Conservation (phyloP, 2,329 filamentous ascomycete species). For the Trichoderma pleuroti region DNA sequence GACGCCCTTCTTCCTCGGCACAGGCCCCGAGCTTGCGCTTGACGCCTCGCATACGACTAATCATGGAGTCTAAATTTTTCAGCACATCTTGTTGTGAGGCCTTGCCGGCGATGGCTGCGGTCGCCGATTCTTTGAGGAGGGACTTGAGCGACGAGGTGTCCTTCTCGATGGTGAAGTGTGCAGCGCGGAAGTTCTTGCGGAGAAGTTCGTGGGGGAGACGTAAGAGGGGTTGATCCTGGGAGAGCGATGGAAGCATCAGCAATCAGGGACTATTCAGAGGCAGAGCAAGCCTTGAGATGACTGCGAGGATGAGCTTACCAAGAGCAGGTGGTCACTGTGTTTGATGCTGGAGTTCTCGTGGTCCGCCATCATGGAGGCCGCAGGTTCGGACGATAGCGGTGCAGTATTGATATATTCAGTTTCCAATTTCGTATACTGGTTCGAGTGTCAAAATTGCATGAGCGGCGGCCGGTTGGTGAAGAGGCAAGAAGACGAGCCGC, state of each 20-base stretch:
- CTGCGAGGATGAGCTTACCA: slow-evolving; percentile 44
- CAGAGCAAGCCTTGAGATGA: not conserved
- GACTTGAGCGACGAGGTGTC: slow-evolving; percentile 62
- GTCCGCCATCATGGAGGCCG: slow-evolving; percentile 49
- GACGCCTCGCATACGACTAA: slow-evolving; percentile 76
- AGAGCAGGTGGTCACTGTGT: slow-evolving; percentile 70
- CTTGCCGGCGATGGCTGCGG: slow-evolving; percentile 61
- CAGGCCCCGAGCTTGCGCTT: slow-evolving; percentile 80
- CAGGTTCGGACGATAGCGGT: not conserved
- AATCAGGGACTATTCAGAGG: not conserved
- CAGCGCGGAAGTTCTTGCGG: slow-evolving; percentile 88
- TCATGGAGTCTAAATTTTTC: slow-evolving; percentile 77
- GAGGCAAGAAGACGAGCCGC: not conserved
- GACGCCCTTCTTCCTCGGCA: slow-evolving; percentile 72
- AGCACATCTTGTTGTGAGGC: slow-evolving; percentile 68
- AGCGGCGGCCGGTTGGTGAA: not conserved
- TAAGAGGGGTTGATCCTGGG: slow-evolving; percentile 86
- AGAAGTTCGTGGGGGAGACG: slow-evolving; percentile 90
- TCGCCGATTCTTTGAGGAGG: slow-evolving; percentile 60
- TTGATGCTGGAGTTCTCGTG: slow-evolving; percentile 65
- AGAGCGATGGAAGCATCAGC: not conserved
- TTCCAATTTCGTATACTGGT: not conserved
- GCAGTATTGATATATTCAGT: not conserved
- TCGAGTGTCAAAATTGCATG: not conserved
- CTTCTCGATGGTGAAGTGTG: slow-evolving; percentile 72